Percentiles rank a stretch among this genome's conserved stretches.
Conservation (phyloP, 495 filamentous ascomycete genomes). For the Aspergillus funiculosus region DNA sequence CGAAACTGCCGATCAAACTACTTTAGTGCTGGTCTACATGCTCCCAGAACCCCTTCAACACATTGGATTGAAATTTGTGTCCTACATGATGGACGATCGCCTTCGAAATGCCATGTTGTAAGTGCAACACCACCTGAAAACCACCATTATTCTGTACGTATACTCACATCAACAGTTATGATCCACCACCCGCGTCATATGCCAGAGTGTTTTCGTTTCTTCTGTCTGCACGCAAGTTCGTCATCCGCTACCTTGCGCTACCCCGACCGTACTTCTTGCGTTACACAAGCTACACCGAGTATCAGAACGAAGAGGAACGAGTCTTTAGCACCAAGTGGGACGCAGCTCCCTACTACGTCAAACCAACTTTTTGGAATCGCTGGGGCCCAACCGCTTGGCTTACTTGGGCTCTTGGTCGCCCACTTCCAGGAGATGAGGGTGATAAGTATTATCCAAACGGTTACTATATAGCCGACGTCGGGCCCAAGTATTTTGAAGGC, state of each 20-base stretch:
- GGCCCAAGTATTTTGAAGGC: constrained; percentile 51
- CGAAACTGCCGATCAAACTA: constrained; percentile 50
- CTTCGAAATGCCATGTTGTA: constrained; percentile 61
- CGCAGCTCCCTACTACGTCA: constrained; percentile 54
- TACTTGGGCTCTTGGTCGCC: constrained; percentile 48
- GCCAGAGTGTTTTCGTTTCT: constrained; percentile 35
- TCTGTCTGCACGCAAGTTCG: constrained; percentile 44
- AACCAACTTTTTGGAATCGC: constrained; percentile 55
- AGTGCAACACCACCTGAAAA: constrained; percentile 19
- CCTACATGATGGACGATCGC: constrained; percentile 57
- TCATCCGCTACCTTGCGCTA: constrained; percentile 50
- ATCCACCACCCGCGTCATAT: constrained; percentile 35
- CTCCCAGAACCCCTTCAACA: constrained; percentile 46
- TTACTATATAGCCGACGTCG: constrained; percentile 52
- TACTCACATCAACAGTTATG: constrained; percentile 33
- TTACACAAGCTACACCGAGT: constrained; percentile 32
- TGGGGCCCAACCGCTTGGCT: constrained; percentile 53
- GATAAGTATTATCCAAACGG: constrained; percentile 53
- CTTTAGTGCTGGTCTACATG: constrained; percentile 53
- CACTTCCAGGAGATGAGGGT: constrained; percentile 55
- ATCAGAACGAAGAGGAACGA: constrained; percentile 44
- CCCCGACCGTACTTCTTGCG: constrained; percentile 48
- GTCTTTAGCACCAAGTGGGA: constrained; percentile 47
- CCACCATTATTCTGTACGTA: background rate
- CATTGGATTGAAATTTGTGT: constrained; percentile 46